Percentiles rank a stretch among this genome's conserved stretches.
Conservation (phyloP, 345 rosid species). For the Leavenworthia alabamica region DNA sequence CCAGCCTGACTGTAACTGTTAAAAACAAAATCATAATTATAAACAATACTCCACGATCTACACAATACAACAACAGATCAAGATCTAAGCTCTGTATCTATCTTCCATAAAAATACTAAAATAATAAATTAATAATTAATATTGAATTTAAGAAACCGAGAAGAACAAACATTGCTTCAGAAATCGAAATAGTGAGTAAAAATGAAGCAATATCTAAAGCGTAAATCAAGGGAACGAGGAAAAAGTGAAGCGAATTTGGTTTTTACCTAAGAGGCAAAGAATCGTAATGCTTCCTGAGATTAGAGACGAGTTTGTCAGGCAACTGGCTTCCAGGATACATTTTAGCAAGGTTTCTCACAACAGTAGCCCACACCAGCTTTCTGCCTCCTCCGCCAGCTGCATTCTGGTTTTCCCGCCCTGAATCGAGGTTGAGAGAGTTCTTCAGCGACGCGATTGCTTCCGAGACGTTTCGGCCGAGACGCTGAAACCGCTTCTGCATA, state of each 20-base stretch:
- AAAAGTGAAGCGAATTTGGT: background rate
- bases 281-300: constrained; percentile 88
- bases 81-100: background rate
- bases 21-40: background rate
- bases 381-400: constrained; percentile 38
- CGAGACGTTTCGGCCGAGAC: constrained; percentile 71
- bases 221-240: background rate
- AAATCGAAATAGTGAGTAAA: constrained; percentile 14
- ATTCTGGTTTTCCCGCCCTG: constrained; percentile 36
- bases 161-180: constrained; percentile 7
- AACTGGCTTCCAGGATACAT: constrained; percentile 88
- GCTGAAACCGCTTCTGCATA: constrained; percentile 78
- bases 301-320: constrained; percentile 90
- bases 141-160: background rate
- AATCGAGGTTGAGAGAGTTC: constrained; percentile 76
- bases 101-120: background rate
- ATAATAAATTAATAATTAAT: background rate
- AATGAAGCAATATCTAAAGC: constrained; percentile 3
- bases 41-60: background rate
- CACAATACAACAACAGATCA: background rate
- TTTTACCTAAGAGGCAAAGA: constrained; percentile 83
- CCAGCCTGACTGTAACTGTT: constrained; percentile 85
- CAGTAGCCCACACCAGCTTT: constrained; percentile 80
- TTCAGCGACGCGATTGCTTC: constrained; percentile 88
- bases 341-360: constrained; percentile 84